phyloP scores from a whole-genome alignment of 1,284 basidiomycete species.

The Ustilago hordei region DNA sequence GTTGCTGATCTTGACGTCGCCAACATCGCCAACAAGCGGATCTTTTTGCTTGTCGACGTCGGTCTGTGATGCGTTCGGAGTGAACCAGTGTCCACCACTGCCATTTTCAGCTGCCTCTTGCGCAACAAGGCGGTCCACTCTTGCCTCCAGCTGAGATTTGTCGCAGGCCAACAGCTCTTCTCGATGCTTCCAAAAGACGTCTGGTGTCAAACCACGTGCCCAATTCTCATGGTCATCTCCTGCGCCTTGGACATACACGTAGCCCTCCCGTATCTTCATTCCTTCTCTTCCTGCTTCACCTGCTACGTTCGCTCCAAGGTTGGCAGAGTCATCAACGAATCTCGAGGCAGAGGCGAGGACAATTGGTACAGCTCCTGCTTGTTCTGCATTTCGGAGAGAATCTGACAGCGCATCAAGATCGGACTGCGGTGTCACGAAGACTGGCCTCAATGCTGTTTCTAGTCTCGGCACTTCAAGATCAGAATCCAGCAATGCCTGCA shows the following conservation, averaged over 20 bases:
- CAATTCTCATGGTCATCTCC: constrained; percentile 90
- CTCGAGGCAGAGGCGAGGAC: constrained; percentile 83
- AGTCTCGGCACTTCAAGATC: constrained; percentile 70
- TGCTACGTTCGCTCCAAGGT: constrained; percentile 55
- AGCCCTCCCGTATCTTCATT: constrained; percentile 60
- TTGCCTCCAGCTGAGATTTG: constrained; percentile 72
- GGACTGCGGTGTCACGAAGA: constrained; percentile 74
- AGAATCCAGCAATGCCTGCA: constrained; percentile 74
- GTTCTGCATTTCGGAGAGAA: neutral
- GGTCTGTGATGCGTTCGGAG: constrained; percentile 4
- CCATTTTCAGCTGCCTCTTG: neutral
- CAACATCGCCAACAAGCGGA: neutral
- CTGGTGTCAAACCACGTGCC: constrained; percentile 81
- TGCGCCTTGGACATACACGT: constrained; percentile 85
- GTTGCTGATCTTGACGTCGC: constrained; percentile 16
- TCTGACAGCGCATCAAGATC: neutral
- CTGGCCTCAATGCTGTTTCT: constrained; percentile 74
- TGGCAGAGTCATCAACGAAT: constrained; percentile 73
- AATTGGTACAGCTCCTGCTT: constrained; percentile 74
- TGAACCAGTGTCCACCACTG: constrained; percentile 36
- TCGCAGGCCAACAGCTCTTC: constrained; percentile 72
- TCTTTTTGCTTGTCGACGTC: neutral
- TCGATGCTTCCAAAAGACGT: constrained; percentile 78
- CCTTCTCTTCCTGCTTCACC: neutral
- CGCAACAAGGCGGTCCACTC: constrained; percentile 65